Base-by-base conservation (phyloP, 208 protist genomes). In the Wallacemonas rigidus region DNA sequence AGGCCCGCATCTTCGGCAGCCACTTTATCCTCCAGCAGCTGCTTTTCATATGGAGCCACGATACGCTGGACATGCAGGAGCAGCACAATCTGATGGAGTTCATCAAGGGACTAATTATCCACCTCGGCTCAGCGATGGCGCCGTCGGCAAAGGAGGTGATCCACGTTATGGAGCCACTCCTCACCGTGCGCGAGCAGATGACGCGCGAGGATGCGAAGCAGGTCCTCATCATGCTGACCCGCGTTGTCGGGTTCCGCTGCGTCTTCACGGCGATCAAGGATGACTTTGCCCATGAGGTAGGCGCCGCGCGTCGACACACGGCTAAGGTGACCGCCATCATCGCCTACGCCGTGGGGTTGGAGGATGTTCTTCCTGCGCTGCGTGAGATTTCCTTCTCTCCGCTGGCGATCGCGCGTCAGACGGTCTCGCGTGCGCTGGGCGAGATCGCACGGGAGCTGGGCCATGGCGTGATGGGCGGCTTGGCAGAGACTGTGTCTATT, bases 31-130 rank as follows among this genome's bases (percentile, higher is more conserved):
- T 99, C 80, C 96, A 99, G 78, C 97, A 99, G 75, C 98, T 99
- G 26, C 93, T 99, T 56, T 98, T 96, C 41, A 91, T 99, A 12
- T 96, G 99, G 74, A 99, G 98, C 81, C 97, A 94, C 1, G 88
- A 98, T 26, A 96, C 98, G 17, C 85, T 99, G 12, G 97, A 99
- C 64, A 88, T 99, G 53, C 97, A 99, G 85, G 98, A 99, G 87
- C 81, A 99, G 72, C 99, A 99, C 89, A 77, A 99, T 40, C 92
- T 99, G 47, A 97, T 99, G n/a, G 98, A 99, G 54, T 95, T 99
- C 65, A 98, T 99, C 72, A 99, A 99, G 87, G 83, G 98, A 48
- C 90, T 99, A n/a, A 91, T 99, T 48, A 98, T 98, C 68, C 97
- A 99, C 71, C 86, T 99, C 40, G 98, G 99, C 64, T 97, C 98